A percentile compares a stretch with the other conserved stretches of the same genome.
phyloP scores from a whole-genome alignment of 2,329 filamentous ascomycete genomes.

The Madurella fahalii region DNA sequence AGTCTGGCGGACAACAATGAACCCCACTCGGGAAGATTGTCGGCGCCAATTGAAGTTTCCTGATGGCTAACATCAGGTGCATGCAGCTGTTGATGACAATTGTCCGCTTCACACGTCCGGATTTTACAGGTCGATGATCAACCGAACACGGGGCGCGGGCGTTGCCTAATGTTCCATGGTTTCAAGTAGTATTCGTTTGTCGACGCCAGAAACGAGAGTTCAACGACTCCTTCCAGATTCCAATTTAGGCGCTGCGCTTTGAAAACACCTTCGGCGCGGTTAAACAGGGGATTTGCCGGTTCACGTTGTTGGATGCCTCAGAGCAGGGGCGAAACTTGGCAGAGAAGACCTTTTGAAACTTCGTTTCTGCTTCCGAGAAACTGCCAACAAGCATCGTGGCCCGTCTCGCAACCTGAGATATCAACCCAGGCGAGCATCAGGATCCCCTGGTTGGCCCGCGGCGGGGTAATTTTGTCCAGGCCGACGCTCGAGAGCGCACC shows the following conservation, averaged over 20 bases:
- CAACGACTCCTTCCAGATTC: background rate
- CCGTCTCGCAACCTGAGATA: too few relatives aligned
- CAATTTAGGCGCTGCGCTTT: conserved; percentile 4
- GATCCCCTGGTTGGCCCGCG: background rate
- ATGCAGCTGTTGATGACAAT: background rate
- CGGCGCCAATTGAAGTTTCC: too few relatives aligned
- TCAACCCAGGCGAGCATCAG: too few relatives aligned
- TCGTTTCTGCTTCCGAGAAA: conserved; percentile 4
- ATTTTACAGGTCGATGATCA: background rate
- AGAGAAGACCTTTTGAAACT: conserved; percentile 14
- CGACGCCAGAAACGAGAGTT: background rate
- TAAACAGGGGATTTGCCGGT: conserved; percentile 12
- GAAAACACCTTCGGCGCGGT: conserved; percentile 14
- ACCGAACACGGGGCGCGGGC: too few relatives aligned
- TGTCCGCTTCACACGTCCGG: background rate
- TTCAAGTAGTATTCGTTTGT: background rate
- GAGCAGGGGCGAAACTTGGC: conserved; percentile 7
- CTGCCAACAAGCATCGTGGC: background rate
- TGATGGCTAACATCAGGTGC: background rate
- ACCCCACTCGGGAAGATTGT: too few relatives aligned
- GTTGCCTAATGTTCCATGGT: background rate
- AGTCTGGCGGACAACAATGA: too few relatives aligned
- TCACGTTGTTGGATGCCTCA: conserved; percentile 12
- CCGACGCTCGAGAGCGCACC: too few relatives aligned
- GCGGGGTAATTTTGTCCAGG: too few relatives aligned